These are phyloP conservation scores for Aquilaria yunnanensis DNA, from an alignment of 345 rosid species.

Conservation along the genomic window DNA sequence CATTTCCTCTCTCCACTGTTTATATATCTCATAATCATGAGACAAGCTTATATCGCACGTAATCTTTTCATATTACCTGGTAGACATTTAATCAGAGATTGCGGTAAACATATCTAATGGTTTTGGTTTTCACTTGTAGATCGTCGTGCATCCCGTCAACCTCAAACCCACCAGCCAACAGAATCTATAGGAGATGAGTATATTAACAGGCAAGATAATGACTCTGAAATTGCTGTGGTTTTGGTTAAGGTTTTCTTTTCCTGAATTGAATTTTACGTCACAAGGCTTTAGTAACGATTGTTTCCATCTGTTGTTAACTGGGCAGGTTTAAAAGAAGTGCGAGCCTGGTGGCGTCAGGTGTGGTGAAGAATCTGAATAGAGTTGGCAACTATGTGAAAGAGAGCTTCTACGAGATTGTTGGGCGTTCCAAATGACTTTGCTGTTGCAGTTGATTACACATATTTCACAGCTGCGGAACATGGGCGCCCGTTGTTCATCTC, in stretches of 20 bases:
- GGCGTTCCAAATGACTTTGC: conserved; percentile 22
- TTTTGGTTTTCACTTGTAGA: conserved; percentile 22
- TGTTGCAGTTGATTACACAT: neutral
- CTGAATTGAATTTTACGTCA: neutral
- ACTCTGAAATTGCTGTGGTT: neutral
- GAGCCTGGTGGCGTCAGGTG: conserved; percentile 57
- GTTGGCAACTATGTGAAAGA: conserved; percentile 49
- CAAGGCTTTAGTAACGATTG: no score
- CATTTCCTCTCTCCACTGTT: no score
- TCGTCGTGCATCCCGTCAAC: conserved; percentile 29
- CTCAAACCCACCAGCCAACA: conserved; percentile 26
- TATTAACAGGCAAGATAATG: conserved; percentile 36
- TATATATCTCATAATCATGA: no score
- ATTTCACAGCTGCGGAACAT: neutral
- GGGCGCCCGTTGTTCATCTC: no score
- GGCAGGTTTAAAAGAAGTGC: conserved; percentile 61
- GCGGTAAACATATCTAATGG: neutral
- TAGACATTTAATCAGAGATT: no score
- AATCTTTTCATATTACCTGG: no score
- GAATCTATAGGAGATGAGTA: conserved; percentile 44
- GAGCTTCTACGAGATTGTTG: conserved; percentile 44
- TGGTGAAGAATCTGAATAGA: conserved; percentile 43
- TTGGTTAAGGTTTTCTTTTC: no score
- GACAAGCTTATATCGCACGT: no score
- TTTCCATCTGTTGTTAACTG: neutral